A percentile compares a stretch with the other conserved stretches of the same genome.
Conservation (phyloP, 2,329 filamentous ascomycete genomes). For the Colletotrichum camelliae region DNA sequence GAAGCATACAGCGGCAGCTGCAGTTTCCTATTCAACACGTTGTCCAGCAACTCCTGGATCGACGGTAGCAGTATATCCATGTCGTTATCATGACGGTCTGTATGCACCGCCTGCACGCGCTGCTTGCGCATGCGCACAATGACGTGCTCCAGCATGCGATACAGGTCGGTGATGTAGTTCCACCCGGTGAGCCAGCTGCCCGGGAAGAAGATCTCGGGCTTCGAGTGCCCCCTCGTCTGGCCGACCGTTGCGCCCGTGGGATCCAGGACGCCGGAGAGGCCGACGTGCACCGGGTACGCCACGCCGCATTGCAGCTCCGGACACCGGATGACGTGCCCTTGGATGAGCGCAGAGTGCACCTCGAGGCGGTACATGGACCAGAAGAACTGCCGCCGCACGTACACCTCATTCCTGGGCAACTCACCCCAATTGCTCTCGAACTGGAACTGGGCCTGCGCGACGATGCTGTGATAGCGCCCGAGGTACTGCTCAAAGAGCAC, state of each 20-base stretch:
- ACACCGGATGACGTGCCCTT: constrained; percentile 33
- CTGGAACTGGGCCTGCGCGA: constrained; percentile 53
- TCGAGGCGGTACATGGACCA: constrained; percentile 66
- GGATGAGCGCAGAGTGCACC: constrained; percentile 58
- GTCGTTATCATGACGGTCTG: neutral
- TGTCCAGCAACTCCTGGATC: constrained; percentile 11
- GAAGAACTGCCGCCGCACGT: constrained; percentile 37
- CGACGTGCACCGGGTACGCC: constrained; percentile 10
- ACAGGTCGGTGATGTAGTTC: constrained; percentile 64
- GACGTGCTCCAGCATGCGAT: constrained; percentile 60
- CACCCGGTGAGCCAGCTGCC: constrained; percentile 56
- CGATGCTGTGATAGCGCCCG: constrained; percentile 54
- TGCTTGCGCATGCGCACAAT: constrained; percentile 26
- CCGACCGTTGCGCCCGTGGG: neutral
- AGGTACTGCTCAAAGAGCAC: constrained; percentile 55
- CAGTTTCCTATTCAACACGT: constrained; percentile 4
- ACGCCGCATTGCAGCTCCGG: constrained; percentile 23
- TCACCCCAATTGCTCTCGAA: constrained; percentile 59
- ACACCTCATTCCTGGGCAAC: constrained; percentile 45
- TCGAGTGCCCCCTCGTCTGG: neutral
- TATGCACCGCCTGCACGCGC: constrained; percentile 14
- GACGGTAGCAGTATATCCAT: constrained; percentile 13
- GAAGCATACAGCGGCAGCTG: constrained; percentile 12
- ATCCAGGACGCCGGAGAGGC: constrained; percentile 7
- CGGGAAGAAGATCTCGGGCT: neutral